Evolutionary conservation across 225 moss, liverwort and hornwort genomes (phyloP), one percentile per base, ranked within the genome.

Genomic region (Straminergon stramineum): DNA sequence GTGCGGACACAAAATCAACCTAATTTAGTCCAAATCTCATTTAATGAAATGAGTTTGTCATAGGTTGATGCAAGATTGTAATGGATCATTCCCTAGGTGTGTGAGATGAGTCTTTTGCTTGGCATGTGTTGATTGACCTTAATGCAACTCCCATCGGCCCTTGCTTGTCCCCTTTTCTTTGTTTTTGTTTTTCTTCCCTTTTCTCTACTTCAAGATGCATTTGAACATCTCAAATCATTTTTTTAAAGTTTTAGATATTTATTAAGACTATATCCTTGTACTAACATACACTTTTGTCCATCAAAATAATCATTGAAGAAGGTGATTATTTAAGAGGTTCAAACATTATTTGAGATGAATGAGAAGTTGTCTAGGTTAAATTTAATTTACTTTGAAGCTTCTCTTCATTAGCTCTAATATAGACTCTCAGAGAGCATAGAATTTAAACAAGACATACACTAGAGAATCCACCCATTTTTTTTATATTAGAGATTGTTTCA

Each of bases 351-450:
- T 55, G 15, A 6, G 1, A 23, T 55, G 15, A 55, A 78, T 22
- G 55, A 16, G 0, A 55, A 53, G 8, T 35, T 22, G 2, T 53
- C 3, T 35, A 35, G 5, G 22, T 35, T 9, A 9, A 35, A 55
- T 15, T 55, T 75, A 52, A 32, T 20, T 75, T 21, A 21, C 4
- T 53, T 53, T 35, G 4, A 77, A 55, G 5, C 6, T 9, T 55
- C 3, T 55, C 53, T 35, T 35, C 15, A 77, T 53, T 35, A 77
- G 23, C 5, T 55, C 3, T 35, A 35, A 35, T 22, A 22, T 35
- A 15, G 2, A 37, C 15, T 35, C 24, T 76, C 1, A 0, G 35
- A 55, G 23, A 0, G 0, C 3, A 5, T 37, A 56, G 15, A 6
- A 37, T 56, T 55, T 55, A 55, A 55, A 15, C 15, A 53, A 77